Evolutionary conservation across 2,329 filamentous ascomycete genomes (phyloP).

Genomic region (Knoxdaviesia capensis): DNA sequence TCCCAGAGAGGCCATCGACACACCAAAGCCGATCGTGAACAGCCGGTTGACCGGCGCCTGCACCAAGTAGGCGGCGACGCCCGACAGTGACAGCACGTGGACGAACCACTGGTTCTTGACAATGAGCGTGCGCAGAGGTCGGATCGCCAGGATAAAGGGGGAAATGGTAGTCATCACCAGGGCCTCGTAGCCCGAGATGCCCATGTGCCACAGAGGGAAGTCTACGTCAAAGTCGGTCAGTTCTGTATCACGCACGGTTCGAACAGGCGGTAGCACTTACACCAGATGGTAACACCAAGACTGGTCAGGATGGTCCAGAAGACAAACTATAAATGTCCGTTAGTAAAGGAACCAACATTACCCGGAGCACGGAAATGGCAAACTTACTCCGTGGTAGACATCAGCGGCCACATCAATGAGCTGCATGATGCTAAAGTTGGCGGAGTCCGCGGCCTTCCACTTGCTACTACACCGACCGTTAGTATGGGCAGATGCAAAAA

Average conservation of each 20-base stretch:
- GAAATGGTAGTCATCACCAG: conserved; percentile 71
- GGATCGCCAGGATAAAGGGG: conserved; percentile 57
- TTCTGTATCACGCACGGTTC: no score
- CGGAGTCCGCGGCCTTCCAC: conserved; percentile 46
- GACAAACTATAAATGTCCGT: conserved; percentile 40
- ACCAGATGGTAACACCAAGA: conserved; percentile 81
- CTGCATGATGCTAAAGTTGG: conserved; percentile 52
- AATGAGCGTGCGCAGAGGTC: conserved; percentile 45
- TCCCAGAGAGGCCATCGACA: conserved; percentile 60
- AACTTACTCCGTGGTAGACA: conserved; percentile 70
- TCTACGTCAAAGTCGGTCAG: conserved; percentile 24
- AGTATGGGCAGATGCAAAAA: conserved; percentile 1
- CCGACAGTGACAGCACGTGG: conserved; percentile 60
- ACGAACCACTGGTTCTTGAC: conserved; percentile 47
- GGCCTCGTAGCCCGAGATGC: conserved; percentile 87
- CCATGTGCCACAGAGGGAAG: conserved; percentile 98
- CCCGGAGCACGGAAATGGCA: neutral
- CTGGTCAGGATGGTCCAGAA: conserved; percentile 94
- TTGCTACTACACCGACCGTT: conserved; percentile 32
- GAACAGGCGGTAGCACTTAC: conserved; percentile 28
- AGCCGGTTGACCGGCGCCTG: conserved; percentile 55
- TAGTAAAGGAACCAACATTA: conserved; percentile 4
- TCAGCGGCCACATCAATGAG: conserved; percentile 69
- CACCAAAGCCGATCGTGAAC: conserved; percentile 60
- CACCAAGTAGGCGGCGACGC: conserved; percentile 62